phyloP scores from a whole-genome alignment of 805 yeast species.

The Candida peoriensis region DNA sequence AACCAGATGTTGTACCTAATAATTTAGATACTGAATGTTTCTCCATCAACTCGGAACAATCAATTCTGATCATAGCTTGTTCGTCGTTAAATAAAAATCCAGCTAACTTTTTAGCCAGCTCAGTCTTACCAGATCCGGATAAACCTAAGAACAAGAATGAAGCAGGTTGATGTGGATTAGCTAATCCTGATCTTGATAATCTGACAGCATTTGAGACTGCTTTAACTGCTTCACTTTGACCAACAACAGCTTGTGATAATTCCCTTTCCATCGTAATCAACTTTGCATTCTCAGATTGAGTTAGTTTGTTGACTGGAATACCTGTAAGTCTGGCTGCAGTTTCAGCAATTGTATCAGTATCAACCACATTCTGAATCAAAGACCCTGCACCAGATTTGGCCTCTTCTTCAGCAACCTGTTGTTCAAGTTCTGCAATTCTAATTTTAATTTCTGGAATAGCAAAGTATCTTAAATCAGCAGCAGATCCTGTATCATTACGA shows the following conservation, averaged over 20 bases:
- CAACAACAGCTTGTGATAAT: constrained; percentile 79
- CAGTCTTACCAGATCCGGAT: constrained; percentile 98
- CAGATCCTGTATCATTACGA: constrained; percentile 89
- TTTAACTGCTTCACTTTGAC: constrained; percentile 92
- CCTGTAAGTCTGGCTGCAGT: constrained; percentile 96
- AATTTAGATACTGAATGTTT: constrained; percentile 94
- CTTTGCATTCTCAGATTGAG: constrained; percentile 92
- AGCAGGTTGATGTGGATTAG: constrained; percentile 96
- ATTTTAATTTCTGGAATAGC: constrained; percentile 91
- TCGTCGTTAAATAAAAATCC: constrained; percentile 95
- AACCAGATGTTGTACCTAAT: constrained; percentile 96
- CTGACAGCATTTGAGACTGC: constrained; percentile 96
- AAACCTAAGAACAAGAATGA: constrained; percentile 92
- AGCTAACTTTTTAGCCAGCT: constrained; percentile 93
- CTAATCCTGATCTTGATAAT: constrained; percentile 87
- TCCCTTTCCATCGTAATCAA: constrained; percentile 92
- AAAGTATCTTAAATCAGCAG: constrained; percentile 94
- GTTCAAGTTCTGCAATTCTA: constrained; percentile 71
- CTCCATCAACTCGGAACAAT: constrained; percentile 94
- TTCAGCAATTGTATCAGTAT: constrained; percentile 89
- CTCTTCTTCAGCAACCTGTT: constrained; percentile 73
- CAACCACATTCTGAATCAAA: constrained; percentile 85
- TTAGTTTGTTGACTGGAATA: constrained; percentile 89
- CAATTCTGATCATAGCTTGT: constrained; percentile 94
- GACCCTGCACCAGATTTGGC: constrained; percentile 52